Evolutionary conservation across 768 basidiomycete species (phyloP), one percentile per base, ranked within the genome.

Genomic region (Pisolithus tinctorius): DNA sequence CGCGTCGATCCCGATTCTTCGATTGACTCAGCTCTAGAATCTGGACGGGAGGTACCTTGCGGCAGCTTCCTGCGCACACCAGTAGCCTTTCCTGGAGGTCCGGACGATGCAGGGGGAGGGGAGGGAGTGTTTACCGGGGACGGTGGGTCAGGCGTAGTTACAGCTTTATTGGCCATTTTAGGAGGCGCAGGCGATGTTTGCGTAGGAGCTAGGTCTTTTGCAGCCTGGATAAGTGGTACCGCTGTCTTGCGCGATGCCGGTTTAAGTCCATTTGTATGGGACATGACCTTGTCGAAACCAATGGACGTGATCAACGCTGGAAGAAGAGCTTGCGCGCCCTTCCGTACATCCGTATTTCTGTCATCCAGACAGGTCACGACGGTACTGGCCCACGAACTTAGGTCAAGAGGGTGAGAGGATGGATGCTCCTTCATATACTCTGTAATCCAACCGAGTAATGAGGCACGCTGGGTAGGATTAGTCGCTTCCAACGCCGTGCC

Each of bases 231-330:
- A 34, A 97, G 74, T 9, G 94, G 93, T 9, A 87, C 69, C 6
- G 93, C 90, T 27, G 86, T 86, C 40, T 80, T 71, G 49, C 85
- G 84, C 9, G 93, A 94, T 0, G 96, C 96, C 27, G 95, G 88
- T 63, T 98, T 99, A 54, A 99, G 74, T 0, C 83, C 81, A 54
- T 78, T 83, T 10, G 93, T 88, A 68, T 93, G 85, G 34, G 89
- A 83, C 74, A 96, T 75, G 46, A 98, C 84, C 60, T 82, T 82
- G 57, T 93, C 88, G 61, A 81, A 92, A 5, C 96, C 93, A 30
- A 82, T 83, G 44, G 68, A 81, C 3, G 76, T 69, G 45, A 98
- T 84, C 50, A 99, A 67, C 41, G 73, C 69, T 0, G 93, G 91
- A 13, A 99, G 69, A 27, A 97, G 64, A 1, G 83, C 83, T 57